Percentiles rank a stretch among this genome's conserved stretches.
Conservation (phyloP, 495 filamentous ascomycete species). For the Letharia lupina region DNA sequence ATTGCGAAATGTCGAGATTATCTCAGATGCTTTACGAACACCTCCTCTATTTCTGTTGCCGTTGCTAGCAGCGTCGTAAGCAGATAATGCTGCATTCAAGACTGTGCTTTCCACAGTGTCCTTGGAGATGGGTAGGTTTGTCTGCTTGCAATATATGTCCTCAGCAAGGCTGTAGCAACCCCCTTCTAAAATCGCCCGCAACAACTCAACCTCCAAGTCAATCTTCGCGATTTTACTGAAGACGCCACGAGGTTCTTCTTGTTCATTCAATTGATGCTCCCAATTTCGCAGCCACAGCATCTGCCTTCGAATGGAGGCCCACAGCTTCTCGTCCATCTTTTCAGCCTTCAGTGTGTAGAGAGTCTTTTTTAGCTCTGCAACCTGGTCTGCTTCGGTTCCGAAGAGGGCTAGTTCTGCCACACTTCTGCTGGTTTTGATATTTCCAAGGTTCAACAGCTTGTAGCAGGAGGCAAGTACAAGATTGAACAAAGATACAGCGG, state of each 20-base stretch:
- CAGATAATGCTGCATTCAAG: conserved; percentile 56
- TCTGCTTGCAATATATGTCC: conserved; percentile 54
- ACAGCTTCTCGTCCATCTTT: conserved; percentile 56
- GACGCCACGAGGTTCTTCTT: conserved; percentile 47
- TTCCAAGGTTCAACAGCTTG: conserved; percentile 52
- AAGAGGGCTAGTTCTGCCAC: conserved; percentile 52
- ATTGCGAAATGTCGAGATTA: conserved; percentile 63
- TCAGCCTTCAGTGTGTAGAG: conserved; percentile 44
- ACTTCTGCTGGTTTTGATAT: conserved; percentile 49
- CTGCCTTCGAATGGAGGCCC: conserved; percentile 56
- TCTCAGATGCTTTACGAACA: conserved; percentile 74
- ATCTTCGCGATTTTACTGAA: conserved; percentile 59
- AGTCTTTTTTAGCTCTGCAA: conserved; percentile 52
- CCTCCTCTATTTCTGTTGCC: conserved; percentile 76
- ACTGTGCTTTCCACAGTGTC: conserved; percentile 56
- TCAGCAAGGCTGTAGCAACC: conserved; percentile 58
- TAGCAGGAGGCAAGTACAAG: conserved; percentile 60
- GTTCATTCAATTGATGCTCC: conserved; percentile 44
- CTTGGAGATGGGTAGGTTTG: conserved; percentile 40
- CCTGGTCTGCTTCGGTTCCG: conserved; percentile 55
- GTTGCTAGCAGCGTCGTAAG: conserved; percentile 86
- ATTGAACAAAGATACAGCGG: conserved; percentile 56
- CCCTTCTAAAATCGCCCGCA: conserved; percentile 64
- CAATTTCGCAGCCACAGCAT: conserved; percentile 78
- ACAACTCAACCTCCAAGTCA: conserved; percentile 61